Evolutionary conservation across 2,329 filamentous ascomycete species (phyloP).

Genomic region (Colletotrichum sojae): DNA sequence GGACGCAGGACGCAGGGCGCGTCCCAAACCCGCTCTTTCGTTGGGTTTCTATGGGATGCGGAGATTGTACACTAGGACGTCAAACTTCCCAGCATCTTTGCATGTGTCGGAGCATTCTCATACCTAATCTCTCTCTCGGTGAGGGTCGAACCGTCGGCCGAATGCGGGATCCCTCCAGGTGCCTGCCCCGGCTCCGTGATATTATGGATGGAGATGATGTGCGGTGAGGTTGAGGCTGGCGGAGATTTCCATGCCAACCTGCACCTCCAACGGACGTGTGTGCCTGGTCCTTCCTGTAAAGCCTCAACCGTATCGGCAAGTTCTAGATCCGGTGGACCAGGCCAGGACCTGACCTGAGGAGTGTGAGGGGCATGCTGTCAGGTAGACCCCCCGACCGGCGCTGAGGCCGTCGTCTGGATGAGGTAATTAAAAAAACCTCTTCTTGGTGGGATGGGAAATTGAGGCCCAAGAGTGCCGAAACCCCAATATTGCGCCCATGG

Average conservation of each 20-base stretch:
- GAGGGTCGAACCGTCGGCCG: constrained; percentile 11
- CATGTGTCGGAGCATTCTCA: constrained; percentile 6
- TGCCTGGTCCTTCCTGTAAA: neutral
- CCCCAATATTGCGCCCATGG: constrained; percentile 24
- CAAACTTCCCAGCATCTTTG: neutral
- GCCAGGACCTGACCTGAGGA: neutral
- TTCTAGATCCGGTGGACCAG: constrained; percentile 29
- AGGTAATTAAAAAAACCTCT: constrained; percentile 17
- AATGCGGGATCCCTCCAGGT: neutral
- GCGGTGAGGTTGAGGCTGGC: too few species aligned
- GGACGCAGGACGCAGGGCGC: constrained; percentile 1
- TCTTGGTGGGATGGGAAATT: constrained; percentile 33
- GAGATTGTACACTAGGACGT: too few species aligned
- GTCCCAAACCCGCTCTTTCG: constrained; percentile 17
- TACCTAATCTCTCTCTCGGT: constrained; percentile 28
- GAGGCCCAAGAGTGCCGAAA: constrained; percentile 33
- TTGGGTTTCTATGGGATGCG: constrained; percentile 2
- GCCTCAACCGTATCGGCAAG: constrained; percentile 23
- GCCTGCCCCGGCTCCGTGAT: constrained; percentile 21
- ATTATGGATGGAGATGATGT: neutral
- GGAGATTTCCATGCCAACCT: neutral
- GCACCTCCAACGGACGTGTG: constrained; percentile 9
- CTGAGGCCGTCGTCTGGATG: constrained; percentile 21
- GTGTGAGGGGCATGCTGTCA: constrained; percentile 13
- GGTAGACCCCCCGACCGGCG: constrained; percentile 2